Conservation (phyloP, 1,139 yeast species). For the Saccharomyces uvarum region DNA sequence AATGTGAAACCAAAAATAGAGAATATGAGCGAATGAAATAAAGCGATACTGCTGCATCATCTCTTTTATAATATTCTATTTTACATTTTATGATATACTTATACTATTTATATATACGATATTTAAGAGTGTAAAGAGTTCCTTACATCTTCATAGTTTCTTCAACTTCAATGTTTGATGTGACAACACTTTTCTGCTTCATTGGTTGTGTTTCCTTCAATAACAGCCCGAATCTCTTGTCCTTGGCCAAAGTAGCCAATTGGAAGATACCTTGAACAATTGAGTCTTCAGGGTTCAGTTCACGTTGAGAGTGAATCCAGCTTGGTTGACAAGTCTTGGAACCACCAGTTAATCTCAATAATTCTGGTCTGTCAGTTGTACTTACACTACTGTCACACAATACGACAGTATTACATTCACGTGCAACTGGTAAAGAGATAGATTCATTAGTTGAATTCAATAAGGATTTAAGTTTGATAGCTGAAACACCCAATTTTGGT, state of each 20-base stretch:
- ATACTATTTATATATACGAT: not conserved
- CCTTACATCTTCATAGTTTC: constrained; percentile 2
- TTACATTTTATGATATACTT: constrained; percentile 1
- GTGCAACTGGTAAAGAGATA: constrained; percentile 49
- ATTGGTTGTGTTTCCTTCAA: constrained; percentile 56
- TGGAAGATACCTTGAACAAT: constrained; percentile 43
- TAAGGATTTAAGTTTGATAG: constrained; percentile 55
- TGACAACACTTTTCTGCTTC: constrained; percentile 29
- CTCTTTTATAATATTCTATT: constrained; percentile 1
- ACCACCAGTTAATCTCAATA: constrained; percentile 78
- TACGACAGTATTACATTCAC: constrained; percentile 70
- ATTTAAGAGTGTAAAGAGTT: not conserved
- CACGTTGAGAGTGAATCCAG: constrained; percentile 76
- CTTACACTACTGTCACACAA: constrained; percentile 41
- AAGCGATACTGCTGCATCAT: not conserved
- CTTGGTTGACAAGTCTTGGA: constrained; percentile 58
- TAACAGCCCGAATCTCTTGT: constrained; percentile 57
- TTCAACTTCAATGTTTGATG: constrained; percentile 7
- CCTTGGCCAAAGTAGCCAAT: constrained; percentile 52
- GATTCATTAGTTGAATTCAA: constrained; percentile 46
- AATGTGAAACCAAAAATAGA: not conserved
- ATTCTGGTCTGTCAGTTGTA: constrained; percentile 45
- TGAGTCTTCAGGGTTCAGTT: constrained; percentile 40
- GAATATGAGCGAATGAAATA: not conserved
- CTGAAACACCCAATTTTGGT: constrained; percentile 61